Base-by-base conservation (phyloP, 805 yeast genomes). In the Candida tammaniensis region DNA sequence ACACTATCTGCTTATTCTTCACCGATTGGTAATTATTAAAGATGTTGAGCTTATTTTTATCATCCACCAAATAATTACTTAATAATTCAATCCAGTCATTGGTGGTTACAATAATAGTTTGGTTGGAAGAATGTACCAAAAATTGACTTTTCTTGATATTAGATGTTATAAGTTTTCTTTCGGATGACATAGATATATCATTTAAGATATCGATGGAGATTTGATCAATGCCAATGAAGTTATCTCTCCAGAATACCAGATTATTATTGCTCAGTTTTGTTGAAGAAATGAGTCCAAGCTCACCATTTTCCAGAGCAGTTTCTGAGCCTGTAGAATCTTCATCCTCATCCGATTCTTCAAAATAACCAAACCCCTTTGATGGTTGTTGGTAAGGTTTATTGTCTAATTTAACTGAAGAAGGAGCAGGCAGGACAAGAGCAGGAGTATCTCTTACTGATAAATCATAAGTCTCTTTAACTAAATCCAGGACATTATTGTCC, bases 331-430 rank as follows among this genome's bases (percentile, higher is more conserved):
- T 35, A 8, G 26, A 15, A 5, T 16, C 18, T 7, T 31, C 38
- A 15, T 37, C 42, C 14, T 33, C 36, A 11, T 38, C 44, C 2
- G 46, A 24, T 10, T 42, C 30, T 19, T 51, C 57, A 9, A 58
- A 33, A 36, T 45, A 59, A 1, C 66, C 66, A 39, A 57, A 60
- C 3, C 66, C 66, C 24, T 35, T 40, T 8, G 33, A 38, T 2
- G 61, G 59, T 5, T 13, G 7, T 6, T 5, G 32, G 14, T 19
- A 29, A 7, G 22, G 6, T 27, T 19, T 17, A 5, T 30, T 27
- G 5, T 21, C 15, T 17, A 11, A 2, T 25, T 24, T 25, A 8
- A 11, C 15, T 5, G 24, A 5, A 12, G 17, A n/a, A n/a, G n/a
- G n/a, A n/a, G n/a, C n/a, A n/a, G n/a, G n/a, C n/a, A n/a, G n/a